Evolutionary conservation across 1,139 yeast genomes (phyloP).

Genomic region (Tardiomyces blankii): DNA sequence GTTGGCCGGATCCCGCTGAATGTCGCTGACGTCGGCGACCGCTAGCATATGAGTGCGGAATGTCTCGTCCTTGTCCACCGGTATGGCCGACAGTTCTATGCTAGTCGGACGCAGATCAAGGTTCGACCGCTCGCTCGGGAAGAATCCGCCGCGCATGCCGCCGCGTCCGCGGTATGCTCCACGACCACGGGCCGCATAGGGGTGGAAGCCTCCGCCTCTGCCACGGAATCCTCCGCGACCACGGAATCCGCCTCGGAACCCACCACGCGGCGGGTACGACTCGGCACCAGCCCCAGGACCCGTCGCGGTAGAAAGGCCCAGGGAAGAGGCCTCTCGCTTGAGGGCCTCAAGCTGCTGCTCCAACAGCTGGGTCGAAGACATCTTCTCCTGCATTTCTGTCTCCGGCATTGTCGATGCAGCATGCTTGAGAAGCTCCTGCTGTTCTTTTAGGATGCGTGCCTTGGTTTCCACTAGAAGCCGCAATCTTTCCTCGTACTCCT

Average conservation of each 20-base stretch:
- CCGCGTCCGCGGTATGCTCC: conserved; percentile 6
- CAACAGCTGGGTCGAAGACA: conserved; percentile 24
- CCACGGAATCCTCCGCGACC: conserved; percentile 11
- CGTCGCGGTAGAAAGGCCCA: conserved; percentile 16
- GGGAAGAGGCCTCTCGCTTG: conserved; percentile 9
- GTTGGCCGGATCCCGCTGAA: conserved; percentile 8
- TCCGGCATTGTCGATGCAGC: conserved; percentile 14
- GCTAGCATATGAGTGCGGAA: conserved; percentile 17
- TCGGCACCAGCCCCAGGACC: conserved; percentile 1
- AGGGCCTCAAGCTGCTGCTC: conserved; percentile 24
- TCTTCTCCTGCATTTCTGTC: conserved; percentile 16
- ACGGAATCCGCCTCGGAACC: conserved; percentile 11
- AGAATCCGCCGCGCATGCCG: conserved; percentile 11
- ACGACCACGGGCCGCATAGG: conserved; percentile 7
- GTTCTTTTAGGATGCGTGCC: conserved; percentile 25
- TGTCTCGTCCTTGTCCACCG: conserved; percentile 23
- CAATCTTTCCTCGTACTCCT: conserved; percentile 25
- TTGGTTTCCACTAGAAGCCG: conserved; percentile 26
- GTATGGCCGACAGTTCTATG: conserved; percentile 23
- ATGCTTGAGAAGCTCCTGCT: conserved; percentile 20
- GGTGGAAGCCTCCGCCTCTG: conserved; percentile 8
- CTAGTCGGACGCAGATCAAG: conserved; percentile 31
- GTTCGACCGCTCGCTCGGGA: conserved; percentile 14
- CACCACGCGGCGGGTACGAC: conserved; percentile 7
- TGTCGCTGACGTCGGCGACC: conserved; percentile 4